Evolutionary conservation across 805 yeast species (phyloP).

Genomic region (Candida montana): DNA sequence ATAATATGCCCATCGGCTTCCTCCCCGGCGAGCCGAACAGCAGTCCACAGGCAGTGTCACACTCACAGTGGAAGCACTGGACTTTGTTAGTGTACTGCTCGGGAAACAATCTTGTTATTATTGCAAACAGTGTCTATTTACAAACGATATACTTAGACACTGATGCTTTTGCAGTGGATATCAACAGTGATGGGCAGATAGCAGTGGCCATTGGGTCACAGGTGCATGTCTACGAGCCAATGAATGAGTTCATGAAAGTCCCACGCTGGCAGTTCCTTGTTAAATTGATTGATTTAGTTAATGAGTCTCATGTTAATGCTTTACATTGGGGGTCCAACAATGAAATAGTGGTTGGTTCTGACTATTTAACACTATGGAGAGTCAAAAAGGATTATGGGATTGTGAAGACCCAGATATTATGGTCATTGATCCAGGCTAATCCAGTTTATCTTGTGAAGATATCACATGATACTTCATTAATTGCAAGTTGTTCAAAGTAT

Average conservation of each 20-base stretch:
- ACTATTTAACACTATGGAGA: constrained; percentile 49
- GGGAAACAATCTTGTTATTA: constrained; percentile 76
- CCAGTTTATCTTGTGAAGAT: constrained; percentile 54
- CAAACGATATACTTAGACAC: constrained; percentile 72
- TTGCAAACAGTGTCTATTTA: constrained; percentile 46
- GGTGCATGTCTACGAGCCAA: constrained; percentile 51
- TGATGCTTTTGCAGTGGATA: constrained; percentile 63
- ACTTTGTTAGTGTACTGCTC: constrained; percentile 62
- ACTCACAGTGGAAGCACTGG: constrained; percentile 54
- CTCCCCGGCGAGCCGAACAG: constrained; percentile 83
- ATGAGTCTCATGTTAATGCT: constrained; percentile 34
- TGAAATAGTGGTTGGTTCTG: constrained; percentile 62
- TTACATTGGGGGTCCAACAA: constrained; percentile 49
- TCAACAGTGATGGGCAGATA: constrained; percentile 58
- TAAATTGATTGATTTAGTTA: constrained; percentile 24
- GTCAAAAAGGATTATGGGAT: constrained; percentile 40
- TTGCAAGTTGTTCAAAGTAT: constrained; percentile 57
- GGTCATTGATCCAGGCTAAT: constrained; percentile 48
- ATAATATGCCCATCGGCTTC: constrained; percentile 60
- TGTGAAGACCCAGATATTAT: constrained; percentile 26
- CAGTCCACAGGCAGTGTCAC: constrained; percentile 48
- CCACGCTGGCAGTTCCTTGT: constrained; percentile 41
- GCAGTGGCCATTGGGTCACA: constrained; percentile 46
- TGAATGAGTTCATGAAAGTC: constrained; percentile 37
- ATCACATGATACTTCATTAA: constrained; percentile 61